These are phyloP conservation scores for Macrolepiota albuminosa DNA, from an alignment of 768 basidiomycete species.

Conservation along the genomic window DNA sequence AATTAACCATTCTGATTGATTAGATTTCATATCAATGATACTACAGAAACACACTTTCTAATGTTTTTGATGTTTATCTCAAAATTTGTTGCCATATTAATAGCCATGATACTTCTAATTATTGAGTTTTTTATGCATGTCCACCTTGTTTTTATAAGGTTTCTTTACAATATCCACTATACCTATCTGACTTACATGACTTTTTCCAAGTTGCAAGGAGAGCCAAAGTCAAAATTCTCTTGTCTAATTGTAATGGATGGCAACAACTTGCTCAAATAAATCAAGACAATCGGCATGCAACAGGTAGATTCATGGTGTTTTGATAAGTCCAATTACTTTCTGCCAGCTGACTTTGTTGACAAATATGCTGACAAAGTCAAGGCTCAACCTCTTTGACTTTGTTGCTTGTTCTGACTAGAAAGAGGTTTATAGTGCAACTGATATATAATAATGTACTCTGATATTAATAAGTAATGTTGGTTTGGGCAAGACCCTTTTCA, in stretches of 20 bases:
- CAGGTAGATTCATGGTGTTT: constrained; percentile 16
- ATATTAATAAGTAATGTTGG: too few species aligned
- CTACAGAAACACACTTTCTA: constrained; percentile 20
- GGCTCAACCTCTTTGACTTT: neutral
- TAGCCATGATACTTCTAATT: constrained; percentile 21
- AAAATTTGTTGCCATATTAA: constrained; percentile 8
- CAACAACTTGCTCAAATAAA: constrained; percentile 26
- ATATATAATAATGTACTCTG: too few species aligned
- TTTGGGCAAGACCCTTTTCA: too few species aligned
- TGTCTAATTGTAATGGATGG: constrained; percentile 16
- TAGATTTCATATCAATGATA: constrained; percentile 17
- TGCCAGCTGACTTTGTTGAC: constrained; percentile 22
- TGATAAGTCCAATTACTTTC: constrained; percentile 19
- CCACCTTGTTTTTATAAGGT: constrained; percentile 32
- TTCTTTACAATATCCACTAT: neutral
- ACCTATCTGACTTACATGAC: neutral
- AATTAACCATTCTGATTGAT: neutral
- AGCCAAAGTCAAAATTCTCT: constrained; percentile 20
- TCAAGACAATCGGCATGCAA: constrained; percentile 17
- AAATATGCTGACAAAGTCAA: constrained; percentile 26
- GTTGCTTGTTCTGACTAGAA: too few species aligned
- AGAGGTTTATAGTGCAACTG: too few species aligned
- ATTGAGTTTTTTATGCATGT: constrained; percentile 29
- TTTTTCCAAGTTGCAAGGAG: constrained; percentile 20
- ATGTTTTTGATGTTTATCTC: constrained; percentile 33